Evolutionary conservation across 2,329 filamentous ascomycete genomes (phyloP).

Genomic region (Diaporthe sp.): DNA sequence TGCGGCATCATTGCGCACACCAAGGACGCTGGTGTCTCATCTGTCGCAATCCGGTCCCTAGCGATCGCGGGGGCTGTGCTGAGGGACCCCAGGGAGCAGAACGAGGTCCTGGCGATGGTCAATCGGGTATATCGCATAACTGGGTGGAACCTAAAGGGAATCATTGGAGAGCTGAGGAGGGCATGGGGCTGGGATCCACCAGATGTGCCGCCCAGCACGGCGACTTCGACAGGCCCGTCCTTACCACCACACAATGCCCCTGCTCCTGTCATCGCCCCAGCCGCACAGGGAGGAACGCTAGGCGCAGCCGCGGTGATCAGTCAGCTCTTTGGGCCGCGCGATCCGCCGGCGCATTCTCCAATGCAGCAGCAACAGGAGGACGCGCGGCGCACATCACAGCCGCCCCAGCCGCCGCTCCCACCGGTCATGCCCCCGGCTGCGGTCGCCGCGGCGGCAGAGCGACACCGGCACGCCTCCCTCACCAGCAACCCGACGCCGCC

Average conservation of each 20-base stretch:
- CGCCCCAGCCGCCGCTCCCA: slow-evolving; percentile 29
- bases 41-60: slow-evolving; percentile 82
- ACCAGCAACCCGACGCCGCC: slow-evolving; percentile 30
- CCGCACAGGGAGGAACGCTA: slow-evolving; percentile 7
- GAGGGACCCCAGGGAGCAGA: slow-evolving; percentile 75
- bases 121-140: slow-evolving; percentile 79
- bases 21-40: slow-evolving; percentile 82
- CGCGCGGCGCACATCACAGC: slow-evolving; percentile 1
- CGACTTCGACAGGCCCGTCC: not conserved
- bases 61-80: slow-evolving; percentile 82
- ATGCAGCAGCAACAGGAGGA: slow-evolving; percentile 24
- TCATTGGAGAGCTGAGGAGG: slow-evolving; percentile 78
- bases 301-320: slow-evolving; percentile 21
- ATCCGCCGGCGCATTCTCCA: not conserved
- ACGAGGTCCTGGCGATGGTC: slow-evolving; percentile 83
- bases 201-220: not conserved
- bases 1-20: slow-evolving; percentile 91
- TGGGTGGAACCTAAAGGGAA: slow-evolving; percentile 79
- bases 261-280: slow-evolving; percentile 8
- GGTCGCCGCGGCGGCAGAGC: slow-evolving; percentile 36
- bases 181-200: slow-evolving; percentile 78
- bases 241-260: not conserved
- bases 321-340: slow-evolving; percentile 26
- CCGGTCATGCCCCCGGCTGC: slow-evolving; percentile 11
- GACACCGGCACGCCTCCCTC: slow-evolving; percentile 29